Conservation (phyloP, 768 basidiomycete species). For the Vararia minispora region DNA sequence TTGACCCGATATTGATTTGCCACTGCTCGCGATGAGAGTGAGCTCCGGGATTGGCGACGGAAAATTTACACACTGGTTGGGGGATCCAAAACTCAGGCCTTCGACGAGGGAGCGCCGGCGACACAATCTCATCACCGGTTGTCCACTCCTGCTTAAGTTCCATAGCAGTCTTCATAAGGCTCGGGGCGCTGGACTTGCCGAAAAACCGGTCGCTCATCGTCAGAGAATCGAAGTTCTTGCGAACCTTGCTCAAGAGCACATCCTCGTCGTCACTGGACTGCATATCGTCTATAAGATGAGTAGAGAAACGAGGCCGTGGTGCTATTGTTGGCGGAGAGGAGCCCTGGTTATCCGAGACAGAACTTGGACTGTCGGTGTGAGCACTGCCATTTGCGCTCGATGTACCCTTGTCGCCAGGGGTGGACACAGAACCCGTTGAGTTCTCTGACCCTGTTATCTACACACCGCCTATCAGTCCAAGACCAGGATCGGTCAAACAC, state of each 20-base stretch:
- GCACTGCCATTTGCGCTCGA: too few relatives aligned
- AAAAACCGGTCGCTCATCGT: slow-evolving; percentile 24
- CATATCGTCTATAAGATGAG: slow-evolving; percentile 12
- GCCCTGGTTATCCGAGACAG: not conserved
- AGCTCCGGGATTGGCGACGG: too few relatives aligned
- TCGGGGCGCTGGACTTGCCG: slow-evolving; percentile 31
- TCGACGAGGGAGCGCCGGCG: slow-evolving; percentile 18
- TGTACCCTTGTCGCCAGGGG: too few relatives aligned
- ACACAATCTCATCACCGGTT: slow-evolving; percentile 2
- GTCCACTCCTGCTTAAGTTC: slow-evolving; percentile 30
- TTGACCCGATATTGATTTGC: too few relatives aligned
- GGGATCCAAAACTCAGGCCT: slow-evolving; percentile 39
- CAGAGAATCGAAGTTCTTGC: slow-evolving; percentile 20
- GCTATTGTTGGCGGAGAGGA: not conserved
- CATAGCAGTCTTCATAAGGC: slow-evolving; percentile 30
- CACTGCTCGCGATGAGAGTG: too few relatives aligned
- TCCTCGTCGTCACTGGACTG: slow-evolving; percentile 4
- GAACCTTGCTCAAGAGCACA: slow-evolving; percentile 15
- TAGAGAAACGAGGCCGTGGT: too few relatives aligned
- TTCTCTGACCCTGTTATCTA: slow-evolving; percentile 18
- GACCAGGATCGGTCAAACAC: slow-evolving; percentile 22
- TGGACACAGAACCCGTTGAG: slow-evolving; percentile 28
- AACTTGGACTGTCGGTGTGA: not conserved
- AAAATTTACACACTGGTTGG: slow-evolving; percentile 24
- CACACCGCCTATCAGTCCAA: not conserved